Evolutionary conservation across 2,329 filamentous ascomycete species (phyloP).

Genomic region (Aspergillus sp.): DNA sequence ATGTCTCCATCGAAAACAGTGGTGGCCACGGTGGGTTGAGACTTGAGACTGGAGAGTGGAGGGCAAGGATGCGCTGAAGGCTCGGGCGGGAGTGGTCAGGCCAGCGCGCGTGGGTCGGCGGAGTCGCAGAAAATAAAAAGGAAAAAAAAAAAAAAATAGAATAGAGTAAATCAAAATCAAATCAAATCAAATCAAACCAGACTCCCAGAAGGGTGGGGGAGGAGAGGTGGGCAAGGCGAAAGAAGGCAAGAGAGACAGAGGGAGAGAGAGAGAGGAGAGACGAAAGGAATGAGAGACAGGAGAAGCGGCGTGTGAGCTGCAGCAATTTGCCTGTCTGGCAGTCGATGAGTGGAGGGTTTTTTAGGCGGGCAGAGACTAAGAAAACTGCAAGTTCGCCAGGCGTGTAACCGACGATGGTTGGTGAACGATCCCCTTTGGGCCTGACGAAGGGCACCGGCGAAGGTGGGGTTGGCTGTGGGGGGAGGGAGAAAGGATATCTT

Average conservation of each 20-base stretch:
- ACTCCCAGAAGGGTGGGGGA: not conserved
- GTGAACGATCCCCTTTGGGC: slow-evolving; percentile 8
- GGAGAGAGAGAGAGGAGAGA: not conserved
- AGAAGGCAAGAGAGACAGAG: not conserved
- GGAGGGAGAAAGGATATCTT: not conserved
- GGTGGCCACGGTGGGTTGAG: not conserved
- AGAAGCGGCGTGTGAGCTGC: slow-evolving; percentile 11
- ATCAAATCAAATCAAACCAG: not conserved
- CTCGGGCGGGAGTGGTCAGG: slow-evolving; percentile 7
- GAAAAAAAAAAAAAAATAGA: not conserved
- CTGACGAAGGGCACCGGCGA: slow-evolving; percentile 17
- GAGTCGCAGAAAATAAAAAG: not conserved
- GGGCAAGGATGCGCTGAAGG: not conserved
- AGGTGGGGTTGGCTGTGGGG: slow-evolving; percentile 8
- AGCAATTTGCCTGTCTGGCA: slow-evolving; percentile 15
- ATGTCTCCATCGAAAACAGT: slow-evolving; percentile 35
- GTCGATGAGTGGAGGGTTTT: slow-evolving; percentile 21
- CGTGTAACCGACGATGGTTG: slow-evolving; percentile 17
- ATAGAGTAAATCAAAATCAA: not conserved
- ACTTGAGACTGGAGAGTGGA: slow-evolving; percentile 1
- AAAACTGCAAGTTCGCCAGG: slow-evolving; percentile 15
- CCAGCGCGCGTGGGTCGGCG: slow-evolving; percentile 9
- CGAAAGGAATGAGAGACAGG: slow-evolving; percentile 6
- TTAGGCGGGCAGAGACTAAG: slow-evolving; percentile 11
- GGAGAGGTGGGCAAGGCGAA: not conserved